Evolutionary conservation across 495 filamentous ascomycete species (phyloP).

Genomic region (Penicillium chermesinum): DNA sequence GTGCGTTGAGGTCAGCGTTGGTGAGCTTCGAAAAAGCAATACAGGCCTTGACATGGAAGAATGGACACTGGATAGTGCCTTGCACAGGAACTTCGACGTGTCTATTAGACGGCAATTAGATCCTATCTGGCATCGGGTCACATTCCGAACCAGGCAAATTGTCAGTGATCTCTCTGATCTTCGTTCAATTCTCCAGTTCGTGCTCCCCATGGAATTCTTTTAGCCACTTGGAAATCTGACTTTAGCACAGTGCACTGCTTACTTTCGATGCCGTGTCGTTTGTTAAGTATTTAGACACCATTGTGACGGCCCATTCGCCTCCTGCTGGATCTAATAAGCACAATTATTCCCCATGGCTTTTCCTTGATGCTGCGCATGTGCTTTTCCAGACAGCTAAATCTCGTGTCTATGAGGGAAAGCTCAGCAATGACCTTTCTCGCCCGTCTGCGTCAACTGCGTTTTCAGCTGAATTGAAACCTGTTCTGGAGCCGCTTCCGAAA

Average conservation of each 20-base stretch:
- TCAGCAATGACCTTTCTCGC: constrained; percentile 39
- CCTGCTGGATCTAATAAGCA: constrained; percentile 82
- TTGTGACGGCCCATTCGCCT: constrained; percentile 83
- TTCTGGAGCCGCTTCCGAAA: constrained; percentile 91
- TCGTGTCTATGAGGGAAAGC: constrained; percentile 76
- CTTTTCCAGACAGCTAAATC: constrained; percentile 89
- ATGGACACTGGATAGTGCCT: constrained; percentile 92
- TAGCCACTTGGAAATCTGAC: not conserved
- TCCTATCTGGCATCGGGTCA: constrained; percentile 95
- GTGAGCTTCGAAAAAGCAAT: constrained; percentile 85
- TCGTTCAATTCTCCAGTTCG: constrained; percentile 75
- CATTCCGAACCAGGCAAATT: constrained; percentile 90
- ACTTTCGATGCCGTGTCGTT: constrained; percentile 90
- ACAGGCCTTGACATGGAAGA: constrained; percentile 91
- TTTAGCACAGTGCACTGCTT: constrained; percentile 53
- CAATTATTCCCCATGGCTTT: constrained; percentile 92
- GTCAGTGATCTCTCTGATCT: constrained; percentile 83
- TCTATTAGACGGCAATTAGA: constrained; percentile 86
- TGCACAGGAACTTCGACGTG: constrained; percentile 88
- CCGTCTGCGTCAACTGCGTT: constrained; percentile 36
- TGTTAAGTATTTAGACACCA: constrained; percentile 88
- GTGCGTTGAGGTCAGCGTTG: constrained; percentile 91
- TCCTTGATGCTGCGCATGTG: constrained; percentile 89
- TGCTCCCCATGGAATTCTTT: not conserved
- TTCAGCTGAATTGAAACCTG: constrained; percentile 71